Percentiles rank a stretch among this genome's conserved stretches.
Evolutionary conservation across 352 stramenopile species (phyloP).

Genomic region (Lagenidium sp.): DNA sequence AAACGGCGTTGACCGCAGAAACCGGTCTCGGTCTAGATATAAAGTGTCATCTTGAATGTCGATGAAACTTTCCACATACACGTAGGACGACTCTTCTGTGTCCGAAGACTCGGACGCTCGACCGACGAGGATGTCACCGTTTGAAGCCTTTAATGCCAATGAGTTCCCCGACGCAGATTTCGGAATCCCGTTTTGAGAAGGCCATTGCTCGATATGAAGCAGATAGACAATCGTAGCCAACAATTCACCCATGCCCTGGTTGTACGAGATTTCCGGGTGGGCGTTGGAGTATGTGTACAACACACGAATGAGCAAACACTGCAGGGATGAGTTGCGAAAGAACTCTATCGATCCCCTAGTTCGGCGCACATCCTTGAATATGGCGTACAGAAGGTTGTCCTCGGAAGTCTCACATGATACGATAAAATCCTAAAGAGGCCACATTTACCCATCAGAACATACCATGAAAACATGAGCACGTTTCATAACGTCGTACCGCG

Average conservation of each 20-base stretch:
- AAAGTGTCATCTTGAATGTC: conserved; percentile 25
- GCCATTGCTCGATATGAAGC: conserved; percentile 62
- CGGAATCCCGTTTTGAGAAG: conserved; percentile 1
- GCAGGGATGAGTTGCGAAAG: conserved; percentile 35
- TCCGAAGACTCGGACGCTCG: conserved; percentile 21
- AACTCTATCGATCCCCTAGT: conserved; percentile 52
- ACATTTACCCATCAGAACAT: background rate
- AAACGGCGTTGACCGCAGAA: conserved; percentile 39
- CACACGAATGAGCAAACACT: conserved; percentile 51
- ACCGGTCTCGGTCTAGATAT: conserved; percentile 22
- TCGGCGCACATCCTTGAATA: conserved; percentile 63
- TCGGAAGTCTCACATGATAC: conserved; percentile 32
- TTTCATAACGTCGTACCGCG: conserved; percentile 4
- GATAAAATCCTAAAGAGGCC: conserved; percentile 27
- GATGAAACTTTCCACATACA: conserved; percentile 68
- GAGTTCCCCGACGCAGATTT: background rate
- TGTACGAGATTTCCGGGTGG: conserved; percentile 66
- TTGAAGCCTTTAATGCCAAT: background rate
- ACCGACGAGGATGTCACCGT: too few relatives aligned
- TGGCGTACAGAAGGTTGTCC: conserved; percentile 48
- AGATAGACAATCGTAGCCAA: conserved; percentile 63
- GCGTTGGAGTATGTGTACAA: conserved; percentile 62
- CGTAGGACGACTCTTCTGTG: conserved; percentile 49
- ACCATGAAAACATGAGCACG: background rate
- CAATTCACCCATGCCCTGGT: conserved; percentile 73